Evolutionary conservation across 73 alveolate species (phyloP).

Genomic region (Paraurostyla sp.): DNA sequence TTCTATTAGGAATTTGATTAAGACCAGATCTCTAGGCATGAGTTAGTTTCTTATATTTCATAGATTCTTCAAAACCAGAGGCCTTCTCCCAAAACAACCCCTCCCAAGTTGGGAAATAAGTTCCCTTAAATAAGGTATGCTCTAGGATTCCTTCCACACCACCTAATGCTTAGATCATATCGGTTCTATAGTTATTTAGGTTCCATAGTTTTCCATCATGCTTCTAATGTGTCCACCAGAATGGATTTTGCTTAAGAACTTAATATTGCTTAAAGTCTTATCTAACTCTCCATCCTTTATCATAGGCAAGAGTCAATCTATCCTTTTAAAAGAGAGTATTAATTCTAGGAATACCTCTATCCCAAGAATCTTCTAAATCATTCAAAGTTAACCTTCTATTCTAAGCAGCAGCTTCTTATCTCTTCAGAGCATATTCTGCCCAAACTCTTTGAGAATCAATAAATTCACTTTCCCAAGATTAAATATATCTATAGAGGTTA

Average conservation of each 20-base stretch:
- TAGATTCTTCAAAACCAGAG: conserved; percentile 98
- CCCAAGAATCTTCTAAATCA: conserved; percentile 99
- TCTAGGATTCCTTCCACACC: conserved; percentile 99
- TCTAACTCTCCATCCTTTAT: conserved; percentile 99
- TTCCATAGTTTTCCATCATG: conserved; percentile 99
- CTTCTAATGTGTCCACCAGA: conserved; percentile 99
- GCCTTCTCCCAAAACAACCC: conserved; percentile 99
- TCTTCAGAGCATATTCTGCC: conserved; percentile 99
- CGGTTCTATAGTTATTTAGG: conserved; percentile 99
- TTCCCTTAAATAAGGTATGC: conserved; percentile 99
- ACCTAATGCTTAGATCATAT: conserved; percentile 99
- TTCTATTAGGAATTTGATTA: conserved; percentile 99
- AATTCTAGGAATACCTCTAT: conserved; percentile 99
- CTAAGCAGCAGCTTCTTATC: conserved; percentile 99
- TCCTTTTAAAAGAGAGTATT: conserved; percentile 99
- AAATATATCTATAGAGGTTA: conserved; percentile 98
- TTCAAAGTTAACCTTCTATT: conserved; percentile 99
- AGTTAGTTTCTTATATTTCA: conserved; percentile 99
- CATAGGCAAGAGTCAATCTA: conserved; percentile 99
- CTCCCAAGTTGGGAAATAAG: conserved; percentile 99
- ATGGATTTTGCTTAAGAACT: conserved; percentile 97
- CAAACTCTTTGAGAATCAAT: conserved; percentile 99
- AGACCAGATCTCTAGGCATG: conserved; percentile 99
- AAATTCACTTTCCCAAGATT: conserved; percentile 99
- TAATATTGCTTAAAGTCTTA: conserved; percentile 98